Evolutionary conservation across 1,139 yeast species (phyloP).

Genomic region (Debaryomyces coudertii): DNA sequence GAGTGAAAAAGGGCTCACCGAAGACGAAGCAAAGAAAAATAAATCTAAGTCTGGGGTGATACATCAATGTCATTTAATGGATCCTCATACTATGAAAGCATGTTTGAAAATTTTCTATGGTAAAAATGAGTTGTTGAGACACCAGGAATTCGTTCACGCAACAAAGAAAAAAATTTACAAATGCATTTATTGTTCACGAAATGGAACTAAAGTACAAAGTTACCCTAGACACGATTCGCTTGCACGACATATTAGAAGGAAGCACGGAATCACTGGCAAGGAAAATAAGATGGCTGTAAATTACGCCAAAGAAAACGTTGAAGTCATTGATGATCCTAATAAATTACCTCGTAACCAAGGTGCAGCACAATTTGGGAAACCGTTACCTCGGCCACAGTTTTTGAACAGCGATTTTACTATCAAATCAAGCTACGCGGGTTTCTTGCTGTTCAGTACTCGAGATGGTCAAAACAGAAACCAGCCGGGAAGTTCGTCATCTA

Average conservation of each 20-base stretch:
- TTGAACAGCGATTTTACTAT: conserved; percentile 34
- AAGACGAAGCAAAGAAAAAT: conserved; percentile 19
- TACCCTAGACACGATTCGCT: conserved; percentile 52
- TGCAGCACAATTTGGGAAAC: conserved; percentile 20
- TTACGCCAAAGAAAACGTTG: conserved; percentile 50
- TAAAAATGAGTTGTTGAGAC: conserved; percentile 47
- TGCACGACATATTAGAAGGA: conserved; percentile 49
- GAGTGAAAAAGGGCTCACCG: conserved; percentile 11
- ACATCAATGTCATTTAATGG: conserved; percentile 48
- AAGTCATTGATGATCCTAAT: conserved; percentile 36
- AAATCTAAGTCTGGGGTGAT: conserved; percentile 35
- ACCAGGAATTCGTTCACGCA: conserved; percentile 54
- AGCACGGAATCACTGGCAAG: conserved; percentile 51
- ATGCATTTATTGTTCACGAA: conserved; percentile 45
- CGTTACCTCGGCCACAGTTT: conserved; percentile 37
- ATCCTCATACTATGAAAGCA: conserved; percentile 34
- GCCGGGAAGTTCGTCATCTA: conserved; percentile 95
- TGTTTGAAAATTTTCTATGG: conserved; percentile 51
- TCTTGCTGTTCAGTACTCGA: conserved; percentile 32
- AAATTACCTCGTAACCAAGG: conserved; percentile 7
- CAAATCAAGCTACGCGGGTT: conserved; percentile 36
- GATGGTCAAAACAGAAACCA: conserved; percentile 10
- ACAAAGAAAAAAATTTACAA: conserved; percentile 48
- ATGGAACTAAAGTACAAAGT: conserved; percentile 43
- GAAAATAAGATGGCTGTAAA: conserved; percentile 52